Conservation (phyloP, 345 rosid genomes). For the Ceriops decandra region DNA sequence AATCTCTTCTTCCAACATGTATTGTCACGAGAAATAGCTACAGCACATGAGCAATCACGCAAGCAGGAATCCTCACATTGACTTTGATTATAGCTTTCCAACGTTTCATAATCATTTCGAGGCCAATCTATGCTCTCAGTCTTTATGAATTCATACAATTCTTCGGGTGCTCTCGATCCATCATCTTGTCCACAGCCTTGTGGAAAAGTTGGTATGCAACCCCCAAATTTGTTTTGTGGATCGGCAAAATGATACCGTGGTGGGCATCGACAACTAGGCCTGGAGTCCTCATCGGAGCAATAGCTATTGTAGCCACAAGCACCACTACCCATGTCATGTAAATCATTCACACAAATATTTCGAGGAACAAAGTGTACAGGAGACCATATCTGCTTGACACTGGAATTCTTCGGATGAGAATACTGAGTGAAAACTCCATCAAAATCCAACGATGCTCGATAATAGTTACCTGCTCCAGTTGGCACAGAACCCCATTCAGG, state of each 20-base stretch:
- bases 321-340: slow-evolving; percentile 2
- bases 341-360: not conserved
- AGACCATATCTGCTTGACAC: not conserved
- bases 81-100: not conserved
- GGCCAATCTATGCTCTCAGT: slow-evolving; percentile 4
- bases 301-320: slow-evolving; percentile 18
- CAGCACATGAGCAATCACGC: slow-evolving; percentile 15
- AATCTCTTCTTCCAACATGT: too few species aligned
- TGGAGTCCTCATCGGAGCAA: slow-evolving; percentile 3
- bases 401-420: slow-evolving; percentile 12
- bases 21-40: too few species aligned
- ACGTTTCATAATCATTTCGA: slow-evolving; percentile 18
- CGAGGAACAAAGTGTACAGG: slow-evolving; percentile 7
- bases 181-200: slow-evolving; percentile 16
- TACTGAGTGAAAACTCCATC: slow-evolving; percentile 28
- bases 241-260: slow-evolving; percentile 5
- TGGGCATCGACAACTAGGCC: slow-evolving; percentile 12
- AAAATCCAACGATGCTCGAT: not conserved
- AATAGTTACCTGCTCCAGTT: too few species aligned
- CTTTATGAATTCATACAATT: not conserved
- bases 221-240: slow-evolving; percentile 9
- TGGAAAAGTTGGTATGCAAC: slow-evolving; percentile 16
- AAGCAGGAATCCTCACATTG: slow-evolving; percentile 14
- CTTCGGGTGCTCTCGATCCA: slow-evolving; percentile 1
- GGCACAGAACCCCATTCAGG: too few species aligned